Base-by-base conservation (phyloP, 2,329 filamentous ascomycete species). In the Catunica adiposa region DNA sequence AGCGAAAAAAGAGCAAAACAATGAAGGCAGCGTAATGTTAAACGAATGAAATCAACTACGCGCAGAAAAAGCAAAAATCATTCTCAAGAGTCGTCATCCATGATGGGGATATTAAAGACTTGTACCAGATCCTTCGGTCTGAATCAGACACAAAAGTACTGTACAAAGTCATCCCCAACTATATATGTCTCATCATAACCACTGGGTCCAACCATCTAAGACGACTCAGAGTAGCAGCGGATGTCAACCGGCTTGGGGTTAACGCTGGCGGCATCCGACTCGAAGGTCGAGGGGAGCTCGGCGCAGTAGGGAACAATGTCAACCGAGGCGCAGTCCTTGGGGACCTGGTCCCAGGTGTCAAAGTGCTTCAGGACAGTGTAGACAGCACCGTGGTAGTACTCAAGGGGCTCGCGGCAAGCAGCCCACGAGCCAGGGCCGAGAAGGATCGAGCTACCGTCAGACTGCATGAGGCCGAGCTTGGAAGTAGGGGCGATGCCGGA, bases 281-380 rank as follows among this genome's bases (percentile, higher is more conserved):
- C 6, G 25, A 62, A 62, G 22, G 72, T 58, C 14, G 63, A 63
- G 11, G 67, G 61, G 40, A 75, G 61, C 55, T 60, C 50, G 0
- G 67, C 66, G 52, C 73, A 76, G 62, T 73, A 64, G 7, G 73
- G 69, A 15, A 75, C 60, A 51, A 77, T 62, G 7, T 62, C 64
- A 40, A 77, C 64, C 6, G 68, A 64, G 1, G 66, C 69, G 58
- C 74, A 77, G 2, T 64, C 66, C 44, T 66, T 62, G 1, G 71
- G 70, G 1, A 70, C 60, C 3, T 61, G 57, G 57, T 62, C 29
- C 40, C 60, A 58, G 53, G 58, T 53, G 3, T 61, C 38, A 17
- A 62, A 61, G 53, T 60, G 46, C 23, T 56, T 48, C 59, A 60
- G 52, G 22, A 62, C 56, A 8, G 58, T 59, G 42, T 69, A 69